These are phyloP conservation scores for Vigna hirtella DNA, from an alignment of 306 rosid species.

Conservation along the genomic window DNA sequence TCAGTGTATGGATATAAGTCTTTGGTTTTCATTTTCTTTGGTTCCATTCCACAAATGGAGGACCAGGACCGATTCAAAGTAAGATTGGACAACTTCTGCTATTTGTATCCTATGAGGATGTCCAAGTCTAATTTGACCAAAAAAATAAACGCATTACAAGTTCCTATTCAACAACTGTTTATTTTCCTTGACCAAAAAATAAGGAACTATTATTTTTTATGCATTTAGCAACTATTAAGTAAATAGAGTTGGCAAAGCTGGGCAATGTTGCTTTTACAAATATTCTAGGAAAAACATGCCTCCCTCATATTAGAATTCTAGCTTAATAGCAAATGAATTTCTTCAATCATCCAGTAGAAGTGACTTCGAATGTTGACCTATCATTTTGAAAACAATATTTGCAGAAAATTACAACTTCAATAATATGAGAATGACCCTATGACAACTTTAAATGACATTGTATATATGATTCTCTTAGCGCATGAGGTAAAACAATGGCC, in stretches of 20 bases:
- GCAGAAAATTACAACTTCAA: conserved; percentile 7
- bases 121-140: conserved; percentile 46
- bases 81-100: conserved; percentile 45
- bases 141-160: conserved; percentile 26
- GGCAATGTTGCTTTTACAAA: conserved; percentile 14
- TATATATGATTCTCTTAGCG: neutral
- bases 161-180: conserved; percentile 2
- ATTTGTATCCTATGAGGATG: conserved; percentile 43
- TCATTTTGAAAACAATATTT: neutral
- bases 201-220: neutral
- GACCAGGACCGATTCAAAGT: conserved; percentile 42
- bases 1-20: conserved; percentile 20
- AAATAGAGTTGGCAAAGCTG: conserved; percentile 17
- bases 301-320: neutral
- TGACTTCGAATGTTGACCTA: neutral
- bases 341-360: conserved; percentile 20
- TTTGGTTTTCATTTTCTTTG: conserved; percentile 11
- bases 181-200: neutral
- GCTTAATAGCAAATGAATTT: conserved; percentile 9
- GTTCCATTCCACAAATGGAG: conserved; percentile 36
- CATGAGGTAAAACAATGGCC: conserved; percentile 31
- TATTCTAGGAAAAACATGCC: neutral
- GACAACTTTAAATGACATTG: conserved; percentile 26
- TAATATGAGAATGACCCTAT: conserved; percentile 32
- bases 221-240: conserved; percentile 22